Base-by-base conservation (phyloP, 495 filamentous ascomycete species). In the Glarea lozoyensis region DNA sequence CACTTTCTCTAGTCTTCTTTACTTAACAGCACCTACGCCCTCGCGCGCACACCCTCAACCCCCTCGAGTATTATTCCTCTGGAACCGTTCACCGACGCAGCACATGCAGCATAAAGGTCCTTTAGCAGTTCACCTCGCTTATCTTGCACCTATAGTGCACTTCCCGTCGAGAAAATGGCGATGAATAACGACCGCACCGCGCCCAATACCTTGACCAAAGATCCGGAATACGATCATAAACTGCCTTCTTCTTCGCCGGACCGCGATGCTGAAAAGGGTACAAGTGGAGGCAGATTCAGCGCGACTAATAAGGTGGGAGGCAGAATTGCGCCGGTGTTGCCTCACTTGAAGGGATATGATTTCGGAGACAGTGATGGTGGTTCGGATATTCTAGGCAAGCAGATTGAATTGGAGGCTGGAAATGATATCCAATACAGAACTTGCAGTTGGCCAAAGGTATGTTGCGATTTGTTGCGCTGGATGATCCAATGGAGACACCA, bases 401-500 rank as follows among this genome's bases (percentile, higher is more conserved):
- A 93, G 63, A 73, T 86, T 45, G 84, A 82, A 37, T 50, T 84
- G 50, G 87, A 94, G 58, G 73, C 79, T n/a, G 76, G 70, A 27
- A 79, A 81, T 62, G 75, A 79, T 13, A 90, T 94, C 66, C 79
- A 89, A 62, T 94, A 94, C 56, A 70, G 86, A 19, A 94, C 86
- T 25, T 94, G 87, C 66, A 87, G 79, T 50, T 94, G 87, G 87
- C 81, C 79, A 56, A 93, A 93, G 76, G 84, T 86, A 50, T 46
- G 67, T 44, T 1, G 10, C 24, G 23, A 35, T 24, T 13, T n/a
- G 21, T 37, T 29, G 25, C 25, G 25, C 7, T n/a, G 25, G 7
- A 29, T n/a, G 21, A 32, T 29, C 7, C 25, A n/a, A 29, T n/a
- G 25, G 7, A 29, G 25, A n/a, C 25, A 29, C 7, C n/a, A n/a